Evolutionary conservation across 768 basidiomycete genomes (phyloP).

Genomic region (Lentinula sp.): DNA sequence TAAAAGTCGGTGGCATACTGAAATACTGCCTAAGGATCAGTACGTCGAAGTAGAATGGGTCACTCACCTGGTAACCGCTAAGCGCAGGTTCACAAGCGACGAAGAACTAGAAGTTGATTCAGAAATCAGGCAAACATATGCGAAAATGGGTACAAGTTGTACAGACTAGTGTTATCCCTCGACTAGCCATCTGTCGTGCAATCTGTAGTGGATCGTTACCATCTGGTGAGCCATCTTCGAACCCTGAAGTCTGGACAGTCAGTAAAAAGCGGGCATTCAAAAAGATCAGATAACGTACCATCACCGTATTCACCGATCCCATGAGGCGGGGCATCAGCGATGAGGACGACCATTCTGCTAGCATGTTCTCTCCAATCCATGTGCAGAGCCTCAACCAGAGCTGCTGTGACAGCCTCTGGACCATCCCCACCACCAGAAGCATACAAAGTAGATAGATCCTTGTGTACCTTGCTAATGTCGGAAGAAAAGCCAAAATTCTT

Average conservation of each 20-base stretch:
- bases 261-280: constrained; percentile 6
- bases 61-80: constrained; percentile 80
- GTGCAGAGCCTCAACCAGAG: constrained; percentile 75
- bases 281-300: constrained; percentile 41
- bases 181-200: constrained; percentile 82
- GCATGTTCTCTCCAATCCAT: constrained; percentile 89
- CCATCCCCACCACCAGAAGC: constrained; percentile 93
- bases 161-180: constrained; percentile 85
- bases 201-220: constrained; percentile 86
- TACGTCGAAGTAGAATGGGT: not conserved
- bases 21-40: constrained; percentile 12
- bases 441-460: constrained; percentile 75
- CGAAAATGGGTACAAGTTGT: not conserved
- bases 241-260: constrained; percentile 43
- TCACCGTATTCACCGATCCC: constrained; percentile 97
- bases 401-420: constrained; percentile 95
- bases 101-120: constrained; percentile 63
- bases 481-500: constrained; percentile 95
- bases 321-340: constrained; percentile 97
- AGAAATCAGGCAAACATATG: constrained; percentile 1
- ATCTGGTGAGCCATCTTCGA: constrained; percentile 92
- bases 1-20: constrained; percentile 93
- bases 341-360: constrained; percentile 94
- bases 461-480: constrained; percentile 82
- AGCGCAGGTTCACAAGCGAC: constrained; percentile 98